Evolutionary conservation across 2,329 filamentous ascomycete genomes (phyloP).

Genomic region (Escovopsis sp.): DNA sequence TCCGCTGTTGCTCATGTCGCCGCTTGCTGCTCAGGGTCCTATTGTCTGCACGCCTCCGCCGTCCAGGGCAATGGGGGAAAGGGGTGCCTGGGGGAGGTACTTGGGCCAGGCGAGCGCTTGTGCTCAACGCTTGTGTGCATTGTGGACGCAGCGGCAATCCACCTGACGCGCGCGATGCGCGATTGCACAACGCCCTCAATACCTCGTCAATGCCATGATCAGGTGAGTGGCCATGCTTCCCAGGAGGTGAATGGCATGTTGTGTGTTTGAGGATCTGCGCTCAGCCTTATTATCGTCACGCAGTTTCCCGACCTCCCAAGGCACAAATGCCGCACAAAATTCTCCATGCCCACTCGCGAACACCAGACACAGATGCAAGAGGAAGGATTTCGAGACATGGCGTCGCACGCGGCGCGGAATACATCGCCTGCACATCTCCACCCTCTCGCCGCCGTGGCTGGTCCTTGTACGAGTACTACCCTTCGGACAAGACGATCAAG

Average conservation of each 20-base stretch:
- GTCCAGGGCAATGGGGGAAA: too few species aligned
- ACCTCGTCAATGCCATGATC: background rate
- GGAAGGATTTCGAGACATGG: background rate
- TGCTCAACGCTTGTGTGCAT: background rate
- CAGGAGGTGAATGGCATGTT: background rate
- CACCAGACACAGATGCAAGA: constrained; percentile 1
- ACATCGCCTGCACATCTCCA: too few species aligned
- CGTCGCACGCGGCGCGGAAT: background rate
- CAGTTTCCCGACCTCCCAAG: background rate
- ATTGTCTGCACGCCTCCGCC: too few species aligned
- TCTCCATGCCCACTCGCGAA: background rate
- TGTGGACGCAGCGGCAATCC: background rate
- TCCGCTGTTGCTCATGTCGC: too few species aligned
- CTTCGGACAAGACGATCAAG: too few species aligned
- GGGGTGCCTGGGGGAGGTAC: too few species aligned
- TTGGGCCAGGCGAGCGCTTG: too few species aligned
- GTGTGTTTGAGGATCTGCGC: background rate
- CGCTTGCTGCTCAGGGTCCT: too few species aligned
- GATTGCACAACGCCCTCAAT: background rate
- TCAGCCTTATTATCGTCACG: background rate
- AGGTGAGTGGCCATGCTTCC: background rate
- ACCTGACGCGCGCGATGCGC: background rate
- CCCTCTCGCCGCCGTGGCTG: too few species aligned
- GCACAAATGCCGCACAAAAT: constrained; percentile 1
- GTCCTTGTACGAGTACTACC: too few species aligned